Conservation (phyloP, 192 early-diverging fungal species). For the Coemansia erecta region DNA sequence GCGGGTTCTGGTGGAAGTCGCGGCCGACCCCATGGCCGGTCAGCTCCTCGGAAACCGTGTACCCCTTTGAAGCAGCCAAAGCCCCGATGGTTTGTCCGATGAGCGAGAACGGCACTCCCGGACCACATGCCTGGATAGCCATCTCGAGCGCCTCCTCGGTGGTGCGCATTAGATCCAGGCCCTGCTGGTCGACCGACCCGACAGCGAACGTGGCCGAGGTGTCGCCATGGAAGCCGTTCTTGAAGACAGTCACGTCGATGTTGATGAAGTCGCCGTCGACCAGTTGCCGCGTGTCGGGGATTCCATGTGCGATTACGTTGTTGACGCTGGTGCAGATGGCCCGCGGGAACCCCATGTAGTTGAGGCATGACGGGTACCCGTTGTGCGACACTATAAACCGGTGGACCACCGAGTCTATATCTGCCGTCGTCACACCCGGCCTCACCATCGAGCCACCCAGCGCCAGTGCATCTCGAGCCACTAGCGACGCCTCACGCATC, state of each 20-base stretch:
- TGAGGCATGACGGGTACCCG: constrained; percentile 77
- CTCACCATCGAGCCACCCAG: constrained; percentile 56
- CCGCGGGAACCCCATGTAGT: constrained; percentile 73
- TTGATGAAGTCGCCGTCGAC: constrained; percentile 73
- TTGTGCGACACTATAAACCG: constrained; percentile 50
- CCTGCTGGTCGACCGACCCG: constrained; percentile 59
- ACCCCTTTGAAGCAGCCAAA: constrained; percentile 48
- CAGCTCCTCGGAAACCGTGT: constrained; percentile 66
- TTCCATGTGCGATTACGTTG: constrained; percentile 83
- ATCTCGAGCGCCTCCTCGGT: constrained; percentile 59
- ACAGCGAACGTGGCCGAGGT: constrained; percentile 67
- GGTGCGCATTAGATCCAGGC: constrained; percentile 53
- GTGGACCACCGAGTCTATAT: constrained; percentile 57
- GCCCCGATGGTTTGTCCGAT: constrained; percentile 69
- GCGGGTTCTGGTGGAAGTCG: constrained; percentile 78
- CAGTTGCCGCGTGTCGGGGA: constrained; percentile 61
- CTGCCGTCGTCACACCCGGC: constrained; percentile 52
- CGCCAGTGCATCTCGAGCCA: constrained; percentile 60
- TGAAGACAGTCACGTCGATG: constrained; percentile 71
- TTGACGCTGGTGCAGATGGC: constrained; percentile 80
- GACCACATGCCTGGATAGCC: constrained; percentile 68
- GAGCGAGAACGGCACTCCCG: constrained; percentile 63
- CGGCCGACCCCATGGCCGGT: constrained; percentile 87
- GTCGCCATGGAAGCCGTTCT: constrained; percentile 71
- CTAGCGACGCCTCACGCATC: constrained; percentile 51